Base-by-base conservation (phyloP, 495 filamentous ascomycete species). In the Penicillium tannophilum region DNA sequence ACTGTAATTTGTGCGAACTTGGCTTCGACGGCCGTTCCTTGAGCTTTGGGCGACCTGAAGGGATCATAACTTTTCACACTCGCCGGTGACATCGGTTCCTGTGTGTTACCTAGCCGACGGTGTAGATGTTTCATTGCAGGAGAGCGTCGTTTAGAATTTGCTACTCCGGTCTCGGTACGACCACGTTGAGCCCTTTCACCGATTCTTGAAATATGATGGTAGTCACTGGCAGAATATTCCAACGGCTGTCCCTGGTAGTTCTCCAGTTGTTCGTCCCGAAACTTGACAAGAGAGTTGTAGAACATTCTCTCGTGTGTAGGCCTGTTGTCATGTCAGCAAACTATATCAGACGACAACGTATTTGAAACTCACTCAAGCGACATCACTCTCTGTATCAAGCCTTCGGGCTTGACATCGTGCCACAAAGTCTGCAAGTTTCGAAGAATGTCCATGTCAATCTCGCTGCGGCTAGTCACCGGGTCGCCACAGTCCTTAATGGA, bases 241-340 rank as follows among this genome's bases (percentile, higher is more conserved):
- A 96, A 76, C 4, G 87, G 82, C 53, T 86, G 82, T 17, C 83
- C 82, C 62, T 84, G 82, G 65, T 92, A 97, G 61, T 96, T 90
- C 66, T 97, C 92, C 12, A 95, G 66, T 54, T 92, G 85, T 36
- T 89, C 86, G 52, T 97, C 87, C 20, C 89, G 80, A 68, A 96
- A 93, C 62, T 85, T 87, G 58, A 87, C 73, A 23, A 98, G 84
- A 0, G 93, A 82, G 67, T 83, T 87, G 77, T 98, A 98, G 63
- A 98, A 95, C 66, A 92, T 78, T 61, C 95, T 93, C 65, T 97
- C 91, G 35, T 96, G 89, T 57, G 93, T 97, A 2, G 80, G 78
- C 60, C 91, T 95, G 11, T 4, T 11, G 8, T 31, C 28, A 14
- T 11, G 48, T 65, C 57, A 69, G 42, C 20, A 55, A 10, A 31